A percentile compares a stretch with the other conserved stretches of the same genome.
Conservation (phyloP, 257 asterid genomes). For the Rauvolfia tetraphylla region DNA sequence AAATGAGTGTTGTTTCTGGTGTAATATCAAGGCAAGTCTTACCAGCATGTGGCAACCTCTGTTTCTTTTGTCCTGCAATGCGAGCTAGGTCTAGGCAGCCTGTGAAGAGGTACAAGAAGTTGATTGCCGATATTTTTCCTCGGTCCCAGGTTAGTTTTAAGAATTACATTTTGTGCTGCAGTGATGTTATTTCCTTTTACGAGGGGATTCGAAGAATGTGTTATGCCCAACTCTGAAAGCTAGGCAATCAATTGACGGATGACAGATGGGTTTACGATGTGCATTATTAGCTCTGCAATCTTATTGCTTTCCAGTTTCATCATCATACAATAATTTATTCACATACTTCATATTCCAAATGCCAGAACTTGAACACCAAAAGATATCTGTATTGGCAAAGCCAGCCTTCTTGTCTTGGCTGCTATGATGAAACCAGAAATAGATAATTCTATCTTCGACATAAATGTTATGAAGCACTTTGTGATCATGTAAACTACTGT, state of each 20-base stretch:
- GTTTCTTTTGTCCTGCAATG: constrained; percentile 91
- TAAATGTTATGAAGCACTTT: background rate
- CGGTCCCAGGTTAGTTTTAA: constrained; percentile 63
- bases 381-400: background rate
- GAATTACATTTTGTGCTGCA: constrained; percentile 8
- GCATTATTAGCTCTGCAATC: background rate
- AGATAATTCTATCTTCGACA: background rate
- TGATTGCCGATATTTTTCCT: constrained; percentile 89
- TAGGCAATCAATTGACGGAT: background rate
- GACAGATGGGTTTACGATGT: background rate
- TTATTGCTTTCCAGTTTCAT: background rate
- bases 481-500: too few relatives aligned
- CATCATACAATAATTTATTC: too few relatives aligned
- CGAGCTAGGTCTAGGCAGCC: constrained; percentile 98
- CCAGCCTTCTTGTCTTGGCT: background rate
- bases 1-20: constrained; percentile 81
- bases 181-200: background rate
- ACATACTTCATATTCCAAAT: background rate
- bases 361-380: background rate
- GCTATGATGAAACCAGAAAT: background rate
- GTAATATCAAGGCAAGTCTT: constrained; percentile 87
- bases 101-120: constrained; percentile 95
- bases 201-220: background rate
- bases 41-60: constrained; percentile 90
- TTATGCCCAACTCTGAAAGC: background rate